Base-by-base conservation (phyloP, 2,329 filamentous ascomycete species). In the Penicillium olsonii region DNA sequence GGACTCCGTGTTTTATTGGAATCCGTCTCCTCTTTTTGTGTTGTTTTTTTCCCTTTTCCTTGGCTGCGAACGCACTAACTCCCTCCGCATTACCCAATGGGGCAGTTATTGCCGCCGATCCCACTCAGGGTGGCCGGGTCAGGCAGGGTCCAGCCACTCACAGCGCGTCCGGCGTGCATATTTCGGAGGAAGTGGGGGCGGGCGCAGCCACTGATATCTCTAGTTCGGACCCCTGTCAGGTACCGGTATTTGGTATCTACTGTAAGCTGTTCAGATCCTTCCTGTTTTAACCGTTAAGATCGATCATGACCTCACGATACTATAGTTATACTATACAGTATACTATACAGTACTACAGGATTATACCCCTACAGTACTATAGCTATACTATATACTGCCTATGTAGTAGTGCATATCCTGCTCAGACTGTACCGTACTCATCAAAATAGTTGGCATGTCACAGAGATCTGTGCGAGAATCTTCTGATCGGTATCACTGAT, bases 61-160 rank as follows among this genome's bases (percentile, higher is more conserved):
- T 49, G 51, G 45, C 52, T 37, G 38, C 20, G 38, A 41, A 45
- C 29, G 26, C 55, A 26, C 57, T 55, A 59, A 54, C 11, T 35
- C 50, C 50, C 50, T 45, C 58, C 54, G 54, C 54, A 57, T 54
- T 42, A 18, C 48, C 34, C 8, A 2, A 53, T 42, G 0, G 2
- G 48, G 58, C 5, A 56, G 49, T 26, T 37, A 22, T n/a, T 43
- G 48, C 12, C 51, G 51, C 35, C 15, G 52, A 61, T 60, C 58
- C 6, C 19, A 46, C 42, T 49, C 53, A 54, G 54, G 56, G 50
- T 50, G 45, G 46, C 53, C 56, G 48, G 54, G 26, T 24, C 37
- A 47, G 39, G 39, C 46, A 55, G 54, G 52, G 40, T 27, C 51
- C 49, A 53, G 29, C 56, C 54, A 56, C 46, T 58, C 26, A 54